These are phyloP conservation scores for Mortierella sp. DNA, from an alignment of 371 early-diverging fungal species.

Conservation along the genomic window DNA sequence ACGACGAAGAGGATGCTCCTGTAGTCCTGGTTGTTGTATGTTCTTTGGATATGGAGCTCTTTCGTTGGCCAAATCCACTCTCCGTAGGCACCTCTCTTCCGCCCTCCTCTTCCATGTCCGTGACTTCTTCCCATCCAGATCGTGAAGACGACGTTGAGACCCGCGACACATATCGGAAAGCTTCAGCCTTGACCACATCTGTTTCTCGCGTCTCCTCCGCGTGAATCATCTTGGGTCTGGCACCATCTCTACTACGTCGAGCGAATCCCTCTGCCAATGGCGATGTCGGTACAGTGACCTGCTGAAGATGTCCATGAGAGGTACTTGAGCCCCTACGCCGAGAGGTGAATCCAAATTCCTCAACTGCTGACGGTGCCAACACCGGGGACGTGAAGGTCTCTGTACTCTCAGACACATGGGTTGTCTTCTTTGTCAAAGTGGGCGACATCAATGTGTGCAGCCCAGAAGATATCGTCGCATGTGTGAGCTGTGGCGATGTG, in stretches of 20 bases:
- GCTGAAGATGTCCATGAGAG: not conserved
- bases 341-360: conserved; percentile 12
- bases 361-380: not conserved
- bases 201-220: not conserved
- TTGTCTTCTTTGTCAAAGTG: conserved; percentile 9
- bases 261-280: conserved; percentile 24
- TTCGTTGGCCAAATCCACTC: not conserved
- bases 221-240: conserved; percentile 7
- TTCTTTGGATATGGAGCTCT: conserved; percentile 1
- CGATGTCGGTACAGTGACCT: conserved; percentile 8
- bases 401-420: not conserved
- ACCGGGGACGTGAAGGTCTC: not conserved
- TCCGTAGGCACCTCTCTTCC: not conserved
- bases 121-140: conserved; percentile 39
- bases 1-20: conserved; percentile 10
- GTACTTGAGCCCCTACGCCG: conserved; percentile 21
- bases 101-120: conserved; percentile 8
- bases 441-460: conserved; percentile 18
- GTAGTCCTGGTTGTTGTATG: not conserved
- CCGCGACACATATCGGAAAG: conserved; percentile 20
- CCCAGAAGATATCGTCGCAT: conserved; percentile 6
- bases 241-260: conserved; percentile 30
- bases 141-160: conserved; percentile 21
- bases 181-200: conserved; percentile 26
- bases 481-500: conserved; percentile 14